These are phyloP conservation scores for Boletellus sp. DNA, from an alignment of 768 basidiomycete genomes.

Conservation along the genomic window DNA sequence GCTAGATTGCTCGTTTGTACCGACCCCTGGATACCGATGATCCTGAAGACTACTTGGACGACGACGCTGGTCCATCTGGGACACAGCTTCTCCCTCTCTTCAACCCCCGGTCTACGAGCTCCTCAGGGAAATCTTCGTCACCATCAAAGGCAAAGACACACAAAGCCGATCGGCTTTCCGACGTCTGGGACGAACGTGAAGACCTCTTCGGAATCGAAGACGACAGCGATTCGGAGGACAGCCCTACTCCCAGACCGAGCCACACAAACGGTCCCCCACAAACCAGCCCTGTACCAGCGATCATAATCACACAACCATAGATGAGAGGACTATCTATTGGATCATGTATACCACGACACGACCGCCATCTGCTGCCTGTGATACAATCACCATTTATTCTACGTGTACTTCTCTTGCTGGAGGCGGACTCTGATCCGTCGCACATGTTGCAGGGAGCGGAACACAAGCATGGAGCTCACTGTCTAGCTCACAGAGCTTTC, in stretches of 20 bases:
- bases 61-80: constrained; percentile 41
- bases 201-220: constrained; percentile 68
- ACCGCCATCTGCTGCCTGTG: constrained; percentile 6
- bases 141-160: constrained; percentile 28
- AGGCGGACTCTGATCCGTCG: not conserved
- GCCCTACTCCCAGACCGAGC: constrained; percentile 4
- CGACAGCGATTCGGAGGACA: constrained; percentile 56
- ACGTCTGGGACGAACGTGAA: constrained; percentile 79
- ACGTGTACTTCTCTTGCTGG: constrained; percentile 1
- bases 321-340: constrained; percentile 17
- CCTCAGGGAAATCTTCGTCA: constrained; percentile 17
- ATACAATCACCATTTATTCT: constrained; percentile 12
- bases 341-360: constrained; percentile 28
- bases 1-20: constrained; percentile 74
- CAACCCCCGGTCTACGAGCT: constrained; percentile 8
- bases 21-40: constrained; percentile 58
- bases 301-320: constrained; percentile 27
- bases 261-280: constrained; percentile 3
- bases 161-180: constrained; percentile 41
- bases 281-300: constrained; percentile 22
- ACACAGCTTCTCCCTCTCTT: constrained; percentile 63
- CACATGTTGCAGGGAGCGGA: constrained; percentile 7
- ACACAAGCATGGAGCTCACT: constrained; percentile 24
- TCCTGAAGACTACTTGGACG: constrained; percentile 41
- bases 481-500: constrained; percentile 42